A percentile compares a stretch with the other conserved stretches of the same genome.
Conservation (phyloP, 208 protist genomes). For the Trypanosoma melophagium region DNA sequence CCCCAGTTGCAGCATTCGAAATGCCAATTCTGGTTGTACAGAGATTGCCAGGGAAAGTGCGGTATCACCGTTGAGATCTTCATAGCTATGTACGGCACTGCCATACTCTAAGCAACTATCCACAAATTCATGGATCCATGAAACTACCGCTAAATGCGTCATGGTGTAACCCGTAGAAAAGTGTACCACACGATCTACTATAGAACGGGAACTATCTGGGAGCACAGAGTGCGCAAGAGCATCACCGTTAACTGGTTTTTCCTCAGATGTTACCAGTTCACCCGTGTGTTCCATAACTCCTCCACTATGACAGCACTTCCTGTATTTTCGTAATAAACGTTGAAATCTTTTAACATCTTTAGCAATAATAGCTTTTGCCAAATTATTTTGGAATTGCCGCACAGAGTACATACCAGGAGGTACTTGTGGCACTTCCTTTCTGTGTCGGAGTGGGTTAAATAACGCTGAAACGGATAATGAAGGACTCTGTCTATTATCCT, state of each 20-base stretch:
- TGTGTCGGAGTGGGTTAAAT: neutral
- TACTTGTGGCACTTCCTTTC: conserved; percentile 1
- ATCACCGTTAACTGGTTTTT: neutral
- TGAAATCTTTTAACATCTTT: conserved; percentile 23
- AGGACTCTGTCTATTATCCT: no score
- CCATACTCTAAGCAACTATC: conserved; percentile 37
- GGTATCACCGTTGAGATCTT: conserved; percentile 44
- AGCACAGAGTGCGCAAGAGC: neutral
- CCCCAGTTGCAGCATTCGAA: conserved; percentile 11
- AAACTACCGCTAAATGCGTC: conserved; percentile 42
- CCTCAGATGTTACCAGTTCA: neutral
- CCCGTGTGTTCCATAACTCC: neutral
- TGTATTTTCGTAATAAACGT: conserved; percentile 21
- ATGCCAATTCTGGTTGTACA: conserved; percentile 15
- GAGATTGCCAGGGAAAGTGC: conserved; percentile 41
- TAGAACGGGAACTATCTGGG: neutral
- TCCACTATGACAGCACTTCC: conserved; percentile 1
- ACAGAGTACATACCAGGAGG: conserved; percentile 8
- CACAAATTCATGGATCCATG: conserved; percentile 19
- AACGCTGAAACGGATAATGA: no score
- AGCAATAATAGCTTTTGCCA: conserved; percentile 28
- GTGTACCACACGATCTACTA: conserved; percentile 44
- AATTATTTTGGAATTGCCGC: conserved; percentile 37
- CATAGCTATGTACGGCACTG: conserved; percentile 33
- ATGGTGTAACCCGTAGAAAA: conserved; percentile 41